phyloP scores from a whole-genome alignment of 441 rosid genomes.

The Monsonia emarginata region DNA sequence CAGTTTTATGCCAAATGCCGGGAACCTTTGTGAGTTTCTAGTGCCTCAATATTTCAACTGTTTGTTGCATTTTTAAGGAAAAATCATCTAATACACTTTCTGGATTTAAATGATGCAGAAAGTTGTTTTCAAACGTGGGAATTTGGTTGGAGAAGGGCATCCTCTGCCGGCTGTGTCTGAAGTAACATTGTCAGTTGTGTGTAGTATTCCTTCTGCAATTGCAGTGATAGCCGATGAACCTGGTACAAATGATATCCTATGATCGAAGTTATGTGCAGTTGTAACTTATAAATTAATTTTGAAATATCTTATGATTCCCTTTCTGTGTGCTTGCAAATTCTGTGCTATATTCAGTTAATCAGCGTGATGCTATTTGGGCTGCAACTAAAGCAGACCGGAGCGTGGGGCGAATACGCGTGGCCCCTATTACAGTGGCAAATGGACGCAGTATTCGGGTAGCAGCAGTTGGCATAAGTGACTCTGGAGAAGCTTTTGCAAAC shows the following conservation, averaged over 20 bases:
- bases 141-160: conserved; percentile 71
- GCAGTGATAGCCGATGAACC: conserved; percentile 77
- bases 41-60: not conserved
- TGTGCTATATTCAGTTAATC: conserved; percentile 51
- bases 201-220: conserved; percentile 70
- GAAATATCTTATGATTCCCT: conserved; percentile 3
- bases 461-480: conserved; percentile 58
- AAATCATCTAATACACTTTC: conserved; percentile 17
- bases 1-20: conserved; percentile 50
- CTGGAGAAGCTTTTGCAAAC: conserved; percentile 79
- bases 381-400: conserved; percentile 53
- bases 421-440: conserved; percentile 77
- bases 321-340: conserved; percentile 13
- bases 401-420: conserved; percentile 42
- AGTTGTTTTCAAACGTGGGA: conserved; percentile 70
- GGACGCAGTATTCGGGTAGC: conserved; percentile 74
- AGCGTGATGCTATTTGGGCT: conserved; percentile 44
- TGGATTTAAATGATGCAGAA: conserved; percentile 41
- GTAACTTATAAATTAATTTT: not conserved
- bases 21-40: conserved; percentile 64
- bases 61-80: not conserved
- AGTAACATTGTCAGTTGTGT: conserved; percentile 44
- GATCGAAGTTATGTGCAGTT: conserved; percentile 2
- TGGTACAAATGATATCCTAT: conserved; percentile 33
- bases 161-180: conserved; percentile 67